These are phyloP conservation scores for Chaetomium sp. DNA, from an alignment of 2,329 filamentous ascomycete species.

Conservation along the genomic window DNA sequence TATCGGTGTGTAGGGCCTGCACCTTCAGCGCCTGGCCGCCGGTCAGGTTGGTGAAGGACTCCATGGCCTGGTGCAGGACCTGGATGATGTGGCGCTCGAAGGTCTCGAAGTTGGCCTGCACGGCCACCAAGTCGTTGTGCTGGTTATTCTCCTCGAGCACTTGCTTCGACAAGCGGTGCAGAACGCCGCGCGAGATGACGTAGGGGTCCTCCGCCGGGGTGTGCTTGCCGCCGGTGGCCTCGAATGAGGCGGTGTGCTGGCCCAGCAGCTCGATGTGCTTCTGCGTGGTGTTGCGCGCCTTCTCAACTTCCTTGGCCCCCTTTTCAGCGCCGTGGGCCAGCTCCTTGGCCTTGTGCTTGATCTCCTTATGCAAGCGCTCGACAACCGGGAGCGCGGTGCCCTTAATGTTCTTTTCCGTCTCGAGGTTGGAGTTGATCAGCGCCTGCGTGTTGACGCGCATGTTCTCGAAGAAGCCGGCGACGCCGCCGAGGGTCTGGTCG, in stretches of 20 bases:
- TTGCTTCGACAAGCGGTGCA: conserved; percentile 83
- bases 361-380: conserved; percentile 86
- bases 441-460: conserved; percentile 88
- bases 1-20: conserved; percentile 74
- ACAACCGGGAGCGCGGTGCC: conserved; percentile 80
- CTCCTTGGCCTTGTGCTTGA: conserved; percentile 95
- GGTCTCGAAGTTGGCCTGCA: conserved; percentile 82
- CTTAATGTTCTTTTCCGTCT: conserved; percentile 88
- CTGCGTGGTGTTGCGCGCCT: conserved; percentile 77
- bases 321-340: conserved; percentile 74
- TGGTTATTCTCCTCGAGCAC: conserved; percentile 94
- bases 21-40: conserved; percentile 76
- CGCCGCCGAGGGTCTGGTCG: conserved; percentile 77
- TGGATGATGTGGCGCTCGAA: conserved; percentile 84
- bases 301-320: conserved; percentile 84
- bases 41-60: conserved; percentile 74
- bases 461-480: conserved; percentile 90
- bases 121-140: conserved; percentile 78
- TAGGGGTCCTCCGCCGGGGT: conserved; percentile 78
- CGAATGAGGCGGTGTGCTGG: conserved; percentile 73
- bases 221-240: conserved; percentile 66
- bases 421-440: conserved; percentile 79
- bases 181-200: conserved; percentile 71
- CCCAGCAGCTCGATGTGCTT: conserved; percentile 94
- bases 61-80: conserved; percentile 75